Evolutionary conservation across 495 filamentous ascomycete species (phyloP), one percentile per base, ranked within the genome.

Genomic region (Massariosphaeria phaeospora): DNA sequence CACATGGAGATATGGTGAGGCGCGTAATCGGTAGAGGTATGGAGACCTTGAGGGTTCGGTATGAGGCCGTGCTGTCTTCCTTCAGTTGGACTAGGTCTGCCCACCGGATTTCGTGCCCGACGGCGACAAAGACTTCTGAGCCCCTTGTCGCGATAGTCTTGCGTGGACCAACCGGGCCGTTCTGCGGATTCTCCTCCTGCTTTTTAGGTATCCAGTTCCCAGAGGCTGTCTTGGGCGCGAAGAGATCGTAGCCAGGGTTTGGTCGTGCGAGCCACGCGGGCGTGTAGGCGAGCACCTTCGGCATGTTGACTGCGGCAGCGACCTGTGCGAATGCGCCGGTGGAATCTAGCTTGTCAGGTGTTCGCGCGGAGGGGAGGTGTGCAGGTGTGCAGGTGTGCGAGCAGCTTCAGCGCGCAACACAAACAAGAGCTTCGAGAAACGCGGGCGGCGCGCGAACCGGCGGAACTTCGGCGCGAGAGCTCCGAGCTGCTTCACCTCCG

Each of bases 91-190:
- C 77, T 8, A 95, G 73, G 69, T 91, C 84, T 6, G 84, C 81
- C 90, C 90, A 96, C 64, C 89, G 76, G 31, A 96, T 86, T 67
- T 94, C 81, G 59, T 84, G 91, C 25, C 88, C 89, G 11, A 85
- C 82, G 12, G 88, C 88, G 1, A 85, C 81, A 66, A 95, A 95
- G 1, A 94, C 73, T 60, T 96, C 86, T 26, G 84, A 86, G 36
- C 82, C 87, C 40, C 88, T 73, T 33, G 75, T 79, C 6, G 87
- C 89, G 33, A 93, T 80, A 8, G 79, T 90, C 43, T 81, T 77
- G 11, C 36, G 25, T 7, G 25, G 35, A 1, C 57, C 30, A n/a
- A n/a, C n/a, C n/a, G n/a, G n/a, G n/a, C n/a, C n/a, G n/a, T n/a
- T n/a, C 20, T n/a, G 15, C 26, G 8, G 43, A 27, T 67, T 61